A percentile compares a stretch with the other conserved stretches of the same genome.
These are phyloP conservation scores for Colletotrichum sp. DNA, from an alignment of 2,329 filamentous ascomycete genomes.

Conservation along the genomic window DNA sequence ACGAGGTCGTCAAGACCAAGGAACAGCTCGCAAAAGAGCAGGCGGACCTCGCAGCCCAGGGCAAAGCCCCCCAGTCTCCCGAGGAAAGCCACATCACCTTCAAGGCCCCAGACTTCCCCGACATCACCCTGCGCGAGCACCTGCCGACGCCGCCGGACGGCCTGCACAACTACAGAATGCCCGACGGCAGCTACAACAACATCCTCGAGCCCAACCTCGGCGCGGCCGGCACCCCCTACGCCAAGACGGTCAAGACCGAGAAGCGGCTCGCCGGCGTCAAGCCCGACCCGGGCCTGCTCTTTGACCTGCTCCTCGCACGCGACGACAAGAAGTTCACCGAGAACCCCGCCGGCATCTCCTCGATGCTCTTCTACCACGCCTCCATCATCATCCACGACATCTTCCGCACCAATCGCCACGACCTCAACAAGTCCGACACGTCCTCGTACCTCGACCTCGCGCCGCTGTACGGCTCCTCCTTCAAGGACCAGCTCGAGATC, in stretches of 20 bases:
- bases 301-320: slow-evolving; percentile 67
- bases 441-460: slow-evolving; percentile 79
- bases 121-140: slow-evolving; percentile 39
- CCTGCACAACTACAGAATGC: slow-evolving; percentile 36
- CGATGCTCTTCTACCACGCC: slow-evolving; percentile 77
- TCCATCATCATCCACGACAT: slow-evolving; percentile 62
- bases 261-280: slow-evolving; percentile 63
- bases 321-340: slow-evolving; percentile 54
- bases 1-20: slow-evolving; percentile 35
- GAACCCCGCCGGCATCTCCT: slow-evolving; percentile 76
- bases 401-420: slow-evolving; percentile 54
- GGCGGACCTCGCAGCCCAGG: slow-evolving; percentile 27
- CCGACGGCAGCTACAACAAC: slow-evolving; percentile 57
- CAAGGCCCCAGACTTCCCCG: slow-evolving; percentile 38
- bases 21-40: slow-evolving; percentile 26
- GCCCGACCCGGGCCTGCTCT: slow-evolving; percentile 70
- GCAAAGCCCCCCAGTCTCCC: slow-evolving; percentile 15
- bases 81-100: slow-evolving; percentile 41
- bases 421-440: slow-evolving; percentile 68
- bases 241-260: slow-evolving; percentile 66
- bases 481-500: slow-evolving; percentile 66
- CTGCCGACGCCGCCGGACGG: slow-evolving; percentile 41
- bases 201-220: slow-evolving; percentile 68
- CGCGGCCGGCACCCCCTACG: slow-evolving; percentile 70
- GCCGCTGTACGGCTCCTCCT: slow-evolving; percentile 73